Evolutionary conservation across 2,329 filamentous ascomycete genomes (phyloP).

Genomic region (Phaeosphaeriaceae sp.): DNA sequence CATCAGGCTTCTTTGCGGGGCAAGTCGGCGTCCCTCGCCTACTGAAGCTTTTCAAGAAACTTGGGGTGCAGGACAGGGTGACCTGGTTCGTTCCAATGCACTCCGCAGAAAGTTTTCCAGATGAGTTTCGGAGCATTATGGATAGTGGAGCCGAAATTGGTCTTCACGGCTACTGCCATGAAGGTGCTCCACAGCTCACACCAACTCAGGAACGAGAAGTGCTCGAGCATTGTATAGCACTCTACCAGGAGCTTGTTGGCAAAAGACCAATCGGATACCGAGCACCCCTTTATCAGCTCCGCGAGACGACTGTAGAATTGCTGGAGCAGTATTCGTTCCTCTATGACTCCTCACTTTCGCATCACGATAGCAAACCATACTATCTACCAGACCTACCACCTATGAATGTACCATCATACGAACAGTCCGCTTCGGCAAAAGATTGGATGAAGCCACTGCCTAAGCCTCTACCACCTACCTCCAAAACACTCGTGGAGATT

Average conservation of each 20-base stretch:
- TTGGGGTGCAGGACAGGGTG: slow-evolving; percentile 59
- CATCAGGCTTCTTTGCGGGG: slow-evolving; percentile 63
- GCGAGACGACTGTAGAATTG: slow-evolving; percentile 57
- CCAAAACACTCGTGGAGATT: slow-evolving; percentile 54
- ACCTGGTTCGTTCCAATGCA: slow-evolving; percentile 70
- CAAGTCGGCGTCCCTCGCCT: slow-evolving; percentile 65
- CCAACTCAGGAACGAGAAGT: slow-evolving; percentile 60
- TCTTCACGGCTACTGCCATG: slow-evolving; percentile 60
- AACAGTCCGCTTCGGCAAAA: slow-evolving; percentile 42
- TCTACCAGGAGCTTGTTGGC: slow-evolving; percentile 55
- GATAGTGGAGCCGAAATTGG: slow-evolving; percentile 63
- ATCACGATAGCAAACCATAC: slow-evolving; percentile 61
- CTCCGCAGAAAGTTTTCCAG: slow-evolving; percentile 65
- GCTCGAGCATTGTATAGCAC: slow-evolving; percentile 56
- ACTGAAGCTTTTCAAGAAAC: slow-evolving; percentile 62
- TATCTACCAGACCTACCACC: slow-evolving; percentile 54
- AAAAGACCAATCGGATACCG: slow-evolving; percentile 59
- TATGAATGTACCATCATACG: slow-evolving; percentile 53
- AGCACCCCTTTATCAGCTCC: slow-evolving; percentile 61
- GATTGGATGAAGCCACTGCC: slow-evolving; percentile 57
- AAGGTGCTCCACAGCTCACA: slow-evolving; percentile 57
- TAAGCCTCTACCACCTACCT: slow-evolving; percentile 26
- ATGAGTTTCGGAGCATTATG: slow-evolving; percentile 59
- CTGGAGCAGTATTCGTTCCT: slow-evolving; percentile 59
- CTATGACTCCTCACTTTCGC: slow-evolving; percentile 60